Evolutionary conservation across 2,329 filamentous ascomycete genomes (phyloP), one percentile per base, ranked within the genome.

Genomic region (Hirsutella thompsonii): DNA sequence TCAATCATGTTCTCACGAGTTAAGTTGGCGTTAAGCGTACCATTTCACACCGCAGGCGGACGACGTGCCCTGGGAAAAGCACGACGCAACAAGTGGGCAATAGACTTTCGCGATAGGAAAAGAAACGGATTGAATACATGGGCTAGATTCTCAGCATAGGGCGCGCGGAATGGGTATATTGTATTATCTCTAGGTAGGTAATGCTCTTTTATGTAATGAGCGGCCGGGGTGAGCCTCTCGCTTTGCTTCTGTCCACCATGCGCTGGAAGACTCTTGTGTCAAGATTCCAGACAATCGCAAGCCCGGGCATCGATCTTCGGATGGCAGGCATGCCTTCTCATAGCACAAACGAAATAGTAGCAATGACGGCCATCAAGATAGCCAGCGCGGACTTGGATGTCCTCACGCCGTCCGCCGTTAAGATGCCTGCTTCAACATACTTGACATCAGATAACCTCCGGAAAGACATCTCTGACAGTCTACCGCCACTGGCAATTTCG

Each of bases 401-500:
- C 32, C 45, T 42, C 30, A 49, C 37, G 50, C 58, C 34, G 48
- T 42, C n/a, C 52, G 45, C 46, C 46, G 52, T 39, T 55, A n/a
- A n/a, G n/a, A n/a, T n/a, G n/a, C n/a, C 53, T 45, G 49, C 48
- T 50, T 55, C 52, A 45, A 63, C 54, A 53, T 61, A 63, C 32
- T 53, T 57, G 44, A 53, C 52, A 38, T 60, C 55, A 44, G 42
- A 53, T 41, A 63, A 54, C 33, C 52, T 52, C 45, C 48, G 52
- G 20, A 61, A 50, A 34, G 58, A 48, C 38, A 47, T 40, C 26
- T 51, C 49, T 9, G 60, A 59, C 26, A 72, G 52, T 18, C 51
- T 52, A 1, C 68, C 65, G 1, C 59, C 57, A 10, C 56, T 60
- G 18, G 66, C 70, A 18, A 78, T 55, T 44, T 64, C 57, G 20